Evolutionary conservation across 768 basidiomycete genomes (phyloP).

Genomic region (Mrakia hoshinonis): DNA sequence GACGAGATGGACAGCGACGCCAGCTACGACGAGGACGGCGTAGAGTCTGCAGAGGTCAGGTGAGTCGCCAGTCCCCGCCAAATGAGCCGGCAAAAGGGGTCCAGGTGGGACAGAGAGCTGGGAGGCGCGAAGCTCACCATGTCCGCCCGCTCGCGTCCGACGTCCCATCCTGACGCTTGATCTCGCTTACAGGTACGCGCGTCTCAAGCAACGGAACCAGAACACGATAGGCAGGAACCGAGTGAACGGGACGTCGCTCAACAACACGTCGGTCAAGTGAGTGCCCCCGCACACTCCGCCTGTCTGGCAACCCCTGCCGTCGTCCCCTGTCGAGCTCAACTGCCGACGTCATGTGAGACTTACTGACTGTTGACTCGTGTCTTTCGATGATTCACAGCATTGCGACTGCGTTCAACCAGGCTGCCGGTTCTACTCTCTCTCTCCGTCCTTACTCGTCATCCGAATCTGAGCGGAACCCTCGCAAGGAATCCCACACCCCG

Average conservation of each 20-base stretch:
- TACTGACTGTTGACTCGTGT: background rate
- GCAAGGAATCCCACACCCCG: constrained; percentile 51
- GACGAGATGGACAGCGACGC: background rate
- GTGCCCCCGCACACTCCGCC: background rate
- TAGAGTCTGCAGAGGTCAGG: constrained; percentile 17
- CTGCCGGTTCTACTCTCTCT: background rate
- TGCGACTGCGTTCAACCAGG: constrained; percentile 26
- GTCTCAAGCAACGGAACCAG: constrained; percentile 18
- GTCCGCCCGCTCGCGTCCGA: background rate
- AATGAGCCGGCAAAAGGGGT: background rate
- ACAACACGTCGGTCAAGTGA: constrained; percentile 30
- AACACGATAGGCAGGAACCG: constrained; percentile 14
- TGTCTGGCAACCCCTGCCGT: no score
- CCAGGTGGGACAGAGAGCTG: background rate
- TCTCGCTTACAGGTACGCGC: constrained; percentile 12
- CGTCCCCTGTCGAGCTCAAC: no score
- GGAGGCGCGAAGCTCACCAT: background rate
- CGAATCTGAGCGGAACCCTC: constrained; percentile 16
- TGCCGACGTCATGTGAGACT: no score
- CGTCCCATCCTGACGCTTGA: background rate
- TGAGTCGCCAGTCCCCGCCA: background rate
- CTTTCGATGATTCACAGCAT: background rate
- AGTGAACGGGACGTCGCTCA: constrained; percentile 22
- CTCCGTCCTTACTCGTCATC: constrained; percentile 9
- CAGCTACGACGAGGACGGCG: background rate